Evolutionary conservation across 371 early-diverging fungal species (phyloP).

Genomic region (Batrachochytrium dendrobatidis): DNA sequence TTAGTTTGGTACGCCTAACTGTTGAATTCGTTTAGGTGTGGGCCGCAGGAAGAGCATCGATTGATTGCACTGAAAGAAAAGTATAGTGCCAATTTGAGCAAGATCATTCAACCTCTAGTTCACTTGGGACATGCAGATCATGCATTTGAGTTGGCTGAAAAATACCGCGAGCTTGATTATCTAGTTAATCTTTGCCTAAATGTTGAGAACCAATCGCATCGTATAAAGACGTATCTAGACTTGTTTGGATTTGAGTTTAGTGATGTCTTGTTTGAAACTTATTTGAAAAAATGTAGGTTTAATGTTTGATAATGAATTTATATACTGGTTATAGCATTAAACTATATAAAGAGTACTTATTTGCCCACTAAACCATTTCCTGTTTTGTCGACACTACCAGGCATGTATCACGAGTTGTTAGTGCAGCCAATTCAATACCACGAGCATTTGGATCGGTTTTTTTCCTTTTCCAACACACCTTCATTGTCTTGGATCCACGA

Average conservation of each 20-base stretch:
- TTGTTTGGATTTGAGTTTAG: conserved; percentile 11
- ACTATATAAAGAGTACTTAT: neutral
- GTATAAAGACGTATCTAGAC: conserved; percentile 8
- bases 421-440: conserved; percentile 3
- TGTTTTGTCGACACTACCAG: too few relatives aligned
- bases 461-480: neutral
- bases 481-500: conserved; percentile 18
- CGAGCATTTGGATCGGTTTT: conserved; percentile 7
- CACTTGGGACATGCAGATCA: neutral
- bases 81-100: neutral
- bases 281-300: neutral
- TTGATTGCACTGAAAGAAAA: neutral
- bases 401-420: conserved; percentile 5
- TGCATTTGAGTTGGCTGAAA: conserved; percentile 16
- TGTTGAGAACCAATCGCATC: neutral
- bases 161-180: conserved; percentile 11
- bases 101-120: conserved; percentile 6
- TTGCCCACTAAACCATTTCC: neutral
- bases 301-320: neutral
- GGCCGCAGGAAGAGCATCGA: conserved; percentile 3
- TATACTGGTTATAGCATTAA: neutral
- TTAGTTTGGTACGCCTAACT: neutral
- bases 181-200: conserved; percentile 8
- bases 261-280: conserved; percentile 7
- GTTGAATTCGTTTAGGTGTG: too few relatives aligned